These are phyloP conservation scores for Malus asiatica DNA, from an alignment of 306 rosid genomes.

Conservation along the genomic window DNA sequence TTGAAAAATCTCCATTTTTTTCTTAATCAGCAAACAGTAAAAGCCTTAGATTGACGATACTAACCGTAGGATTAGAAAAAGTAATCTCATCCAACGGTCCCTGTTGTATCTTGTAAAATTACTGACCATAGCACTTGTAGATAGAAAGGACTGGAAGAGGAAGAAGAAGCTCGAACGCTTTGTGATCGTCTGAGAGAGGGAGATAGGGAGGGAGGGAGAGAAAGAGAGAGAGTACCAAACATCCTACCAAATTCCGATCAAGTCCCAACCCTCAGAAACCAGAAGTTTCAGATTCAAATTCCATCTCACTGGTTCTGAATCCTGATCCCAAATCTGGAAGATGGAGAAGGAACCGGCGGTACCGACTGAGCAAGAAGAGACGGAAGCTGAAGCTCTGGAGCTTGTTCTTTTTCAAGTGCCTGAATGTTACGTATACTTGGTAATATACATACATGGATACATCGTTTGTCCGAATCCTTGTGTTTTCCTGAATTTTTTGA, in stretches of 20 bases:
- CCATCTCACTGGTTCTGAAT: background rate
- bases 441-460: background rate
- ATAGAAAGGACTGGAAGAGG: background rate
- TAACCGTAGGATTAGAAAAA: background rate
- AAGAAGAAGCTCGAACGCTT: background rate
- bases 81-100: background rate
- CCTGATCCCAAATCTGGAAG: slow-evolving; percentile 22
- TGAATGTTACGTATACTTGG: slow-evolving; percentile 92
- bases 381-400: slow-evolving; percentile 59
- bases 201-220: too few relatives aligned
- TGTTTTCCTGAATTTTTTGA: background rate
- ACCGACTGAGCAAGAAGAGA: slow-evolving; percentile 33
- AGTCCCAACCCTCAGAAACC: slow-evolving; percentile 9
- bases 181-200: background rate
- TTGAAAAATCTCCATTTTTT: background rate
- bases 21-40: background rate
- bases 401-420: slow-evolving; percentile 87
- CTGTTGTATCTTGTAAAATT: background rate
- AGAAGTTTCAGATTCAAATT: slow-evolving; percentile 13
- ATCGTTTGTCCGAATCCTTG: background rate
- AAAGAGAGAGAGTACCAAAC: background rate
- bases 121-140: background rate
- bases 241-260: slow-evolving; percentile 17
- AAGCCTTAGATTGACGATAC: background rate
- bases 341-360: slow-evolving; percentile 55